Evolutionary conservation across 2,329 filamentous ascomycete species (phyloP), one percentile per base, ranked within the genome.

Genomic region (Colletotrichum sp.): DNA sequence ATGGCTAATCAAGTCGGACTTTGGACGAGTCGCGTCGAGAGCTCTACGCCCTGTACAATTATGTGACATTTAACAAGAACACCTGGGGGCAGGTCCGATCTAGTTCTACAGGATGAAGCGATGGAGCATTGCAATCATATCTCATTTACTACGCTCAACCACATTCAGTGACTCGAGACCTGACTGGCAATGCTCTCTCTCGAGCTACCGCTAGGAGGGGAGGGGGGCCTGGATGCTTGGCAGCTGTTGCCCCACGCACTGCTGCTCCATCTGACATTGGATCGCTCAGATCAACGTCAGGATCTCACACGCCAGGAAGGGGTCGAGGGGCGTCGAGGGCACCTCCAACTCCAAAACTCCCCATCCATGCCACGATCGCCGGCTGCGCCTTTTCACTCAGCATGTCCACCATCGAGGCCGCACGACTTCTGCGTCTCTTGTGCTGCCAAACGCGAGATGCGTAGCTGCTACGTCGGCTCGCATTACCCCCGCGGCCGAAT

Each of bases 201-300:
- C 22, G 36, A 55, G 52, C 64, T 65, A 32, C 28, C 16, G 34
- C 60, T 62, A 48, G 6, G 39, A 48, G 18, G 39, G 43, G 43
- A 52, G 43, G 39, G 71, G 71, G 61, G 28, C 66, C 52, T 75
- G 71, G 39, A 76, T 76, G 60, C 74, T 76, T 75, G 74, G 74
- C 71, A 71, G 39, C 32, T 74, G 66, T 71, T 64, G 71, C 71
- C 74, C 61, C 66, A 76, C 66, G 71, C 34, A 69, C 60, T 75
- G 66, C 66, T 76, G 74, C 66, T 76, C 71, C 60, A 75, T 71
- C 74, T 76, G 52, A 75, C 70, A 75, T 76, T 70, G 52, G 66
- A 75, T 76, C 74, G 58, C 65, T 66, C 43, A 74, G 70, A 76
- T 76, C 70, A 76, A 61, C 8, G 64, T 74, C 27, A 52, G 58